Evolutionary conservation across 2,329 filamentous ascomycete species (phyloP), one percentile per base, ranked within the genome.

Genomic region (Ceratocystis eucalypticola): DNA sequence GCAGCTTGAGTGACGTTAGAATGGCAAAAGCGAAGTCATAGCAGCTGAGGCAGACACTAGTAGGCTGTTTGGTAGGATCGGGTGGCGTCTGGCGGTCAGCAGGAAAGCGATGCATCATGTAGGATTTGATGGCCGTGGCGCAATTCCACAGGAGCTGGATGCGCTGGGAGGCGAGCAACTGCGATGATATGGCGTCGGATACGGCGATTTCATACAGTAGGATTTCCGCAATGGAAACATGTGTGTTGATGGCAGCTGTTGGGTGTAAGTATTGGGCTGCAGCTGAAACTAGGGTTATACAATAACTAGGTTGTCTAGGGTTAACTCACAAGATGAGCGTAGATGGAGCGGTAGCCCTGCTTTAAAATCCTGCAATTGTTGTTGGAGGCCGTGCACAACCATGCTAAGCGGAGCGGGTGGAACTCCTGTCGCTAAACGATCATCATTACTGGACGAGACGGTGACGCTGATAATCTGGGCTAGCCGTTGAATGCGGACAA

Each of bases 11-110:
- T 48, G 74, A 75, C 0, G 75, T 77, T 69, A 82, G 74, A 69
- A 81, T 75, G 37, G 76, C 74, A 69, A 77, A 81, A 62, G 79
- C 74, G 59, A 79, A 75, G 70, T 82, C 80, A 25, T 78, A 80
- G 7, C 77, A 75, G 15, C 75, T 75, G 65, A 81, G 74, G 70
- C 76, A 76, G 15, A 78, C 72, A 66, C 77, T 79, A 15, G 73
- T 74, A 22, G 78, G 79, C 37, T 72, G 71, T 17, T 75, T 73
- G 1, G 74, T 65, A 67, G 75, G 72, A 12, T 15, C 17, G 61
- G 64, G 59, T 15, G 66, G 44, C 5, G 33, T 57, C 22, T 41
- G 17, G 25, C 44, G 28, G 50, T 71, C 70, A 17, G 67, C 66
- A 4, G 71, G 69, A 62, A 76, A 74, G n/a, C 75, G 76, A 5